Evolutionary conservation across 371 early-diverging fungal genomes (phyloP).

Genomic region (Syncephalastrum contaminatum): DNA sequence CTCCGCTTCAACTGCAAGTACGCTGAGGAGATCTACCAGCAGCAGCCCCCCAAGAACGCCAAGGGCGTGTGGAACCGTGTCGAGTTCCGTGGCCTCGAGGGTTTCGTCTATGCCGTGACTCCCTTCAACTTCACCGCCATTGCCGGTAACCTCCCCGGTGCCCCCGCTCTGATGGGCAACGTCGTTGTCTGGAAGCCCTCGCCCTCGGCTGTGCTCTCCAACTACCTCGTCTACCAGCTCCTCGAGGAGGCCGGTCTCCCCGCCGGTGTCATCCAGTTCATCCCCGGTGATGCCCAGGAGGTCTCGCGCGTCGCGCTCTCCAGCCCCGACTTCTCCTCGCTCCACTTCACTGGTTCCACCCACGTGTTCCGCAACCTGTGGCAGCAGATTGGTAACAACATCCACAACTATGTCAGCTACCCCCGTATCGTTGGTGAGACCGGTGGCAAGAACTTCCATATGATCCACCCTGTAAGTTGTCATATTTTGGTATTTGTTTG

Average conservation of each 20-base stretch:
- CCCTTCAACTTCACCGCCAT: slow-evolving; percentile 99
- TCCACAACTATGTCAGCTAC: slow-evolving; percentile 87
- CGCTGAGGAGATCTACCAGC: slow-evolving; percentile 90
- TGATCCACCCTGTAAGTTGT: slow-evolving; percentile 66
- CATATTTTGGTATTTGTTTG: slow-evolving; percentile 2
- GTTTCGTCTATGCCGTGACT: slow-evolving; percentile 94
- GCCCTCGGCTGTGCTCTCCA: slow-evolving; percentile 83
- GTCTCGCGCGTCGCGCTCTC: slow-evolving; percentile 71
- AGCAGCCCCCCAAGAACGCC: slow-evolving; percentile 93
- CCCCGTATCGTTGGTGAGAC: slow-evolving; percentile 98
- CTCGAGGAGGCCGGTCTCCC: slow-evolving; percentile 96
- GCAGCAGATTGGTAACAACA: slow-evolving; percentile 88
- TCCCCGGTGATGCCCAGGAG: slow-evolving; percentile 87
- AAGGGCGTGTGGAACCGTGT: slow-evolving; percentile 90
- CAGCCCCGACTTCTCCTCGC: slow-evolving; percentile 91
- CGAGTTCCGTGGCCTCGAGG: slow-evolving; percentile 96
- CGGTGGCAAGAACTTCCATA: slow-evolving; percentile 98
- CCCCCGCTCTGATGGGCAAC: slow-evolving; percentile 97
- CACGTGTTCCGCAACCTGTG: slow-evolving; percentile 92
- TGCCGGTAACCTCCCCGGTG: slow-evolving; percentile 92
- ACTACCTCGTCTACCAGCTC: slow-evolving; percentile 88
- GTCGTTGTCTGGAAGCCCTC: slow-evolving; percentile 98
- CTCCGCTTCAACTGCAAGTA: slow-evolving; percentile 95
- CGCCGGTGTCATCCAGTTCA: slow-evolving; percentile 95
- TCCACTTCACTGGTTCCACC: slow-evolving; percentile 97